phyloP scores from a whole-genome alignment of 1,284 basidiomycete species.

The Exobasidium rhododendri region DNA sequence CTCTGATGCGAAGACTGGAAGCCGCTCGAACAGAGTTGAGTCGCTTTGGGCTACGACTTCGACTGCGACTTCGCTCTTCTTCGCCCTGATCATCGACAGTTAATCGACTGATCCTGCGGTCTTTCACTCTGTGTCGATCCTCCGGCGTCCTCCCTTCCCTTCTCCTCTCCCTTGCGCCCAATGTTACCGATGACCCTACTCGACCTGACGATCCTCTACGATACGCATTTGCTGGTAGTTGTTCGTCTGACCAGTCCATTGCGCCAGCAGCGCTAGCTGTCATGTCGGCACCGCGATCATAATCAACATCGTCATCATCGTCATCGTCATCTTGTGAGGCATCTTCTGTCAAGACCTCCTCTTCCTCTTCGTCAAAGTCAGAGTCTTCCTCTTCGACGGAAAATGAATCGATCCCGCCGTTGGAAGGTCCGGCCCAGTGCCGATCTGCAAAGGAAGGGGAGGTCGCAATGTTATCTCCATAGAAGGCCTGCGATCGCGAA shows the following conservation, averaged over 20 bases:
- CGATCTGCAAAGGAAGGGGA: constrained; percentile 50
- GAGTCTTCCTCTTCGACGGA: constrained; percentile 36
- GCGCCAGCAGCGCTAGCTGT: constrained; percentile 10
- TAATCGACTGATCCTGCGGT: neutral
- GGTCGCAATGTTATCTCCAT: constrained; percentile 52
- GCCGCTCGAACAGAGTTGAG: neutral
- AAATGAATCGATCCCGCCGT: constrained; percentile 22
- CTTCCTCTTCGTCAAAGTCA: constrained; percentile 27
- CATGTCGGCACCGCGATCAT: constrained; percentile 10
- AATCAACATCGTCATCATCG: constrained; percentile 13
- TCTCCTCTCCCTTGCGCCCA: constrained; percentile 10
- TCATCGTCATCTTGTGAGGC: constrained; percentile 15
- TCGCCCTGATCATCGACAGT: neutral
- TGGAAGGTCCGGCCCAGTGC: constrained; percentile 40
- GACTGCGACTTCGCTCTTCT: constrained; percentile 14
- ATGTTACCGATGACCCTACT: constrained; percentile 5
- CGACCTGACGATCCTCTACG: neutral
- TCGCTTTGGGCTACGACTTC: constrained; percentile 13
- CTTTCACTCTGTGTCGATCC: neutral
- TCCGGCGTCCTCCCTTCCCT: constrained; percentile 23
- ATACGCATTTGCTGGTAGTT: constrained; percentile 32
- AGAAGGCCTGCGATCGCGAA: constrained; percentile 53
- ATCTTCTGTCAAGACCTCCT: neutral
- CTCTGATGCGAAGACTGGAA: neutral
- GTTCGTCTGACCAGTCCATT: constrained; percentile 35